These are phyloP conservation scores for Calonectria naviculata DNA, from an alignment of 2,329 filamentous ascomycete species.

Conservation along the genomic window DNA sequence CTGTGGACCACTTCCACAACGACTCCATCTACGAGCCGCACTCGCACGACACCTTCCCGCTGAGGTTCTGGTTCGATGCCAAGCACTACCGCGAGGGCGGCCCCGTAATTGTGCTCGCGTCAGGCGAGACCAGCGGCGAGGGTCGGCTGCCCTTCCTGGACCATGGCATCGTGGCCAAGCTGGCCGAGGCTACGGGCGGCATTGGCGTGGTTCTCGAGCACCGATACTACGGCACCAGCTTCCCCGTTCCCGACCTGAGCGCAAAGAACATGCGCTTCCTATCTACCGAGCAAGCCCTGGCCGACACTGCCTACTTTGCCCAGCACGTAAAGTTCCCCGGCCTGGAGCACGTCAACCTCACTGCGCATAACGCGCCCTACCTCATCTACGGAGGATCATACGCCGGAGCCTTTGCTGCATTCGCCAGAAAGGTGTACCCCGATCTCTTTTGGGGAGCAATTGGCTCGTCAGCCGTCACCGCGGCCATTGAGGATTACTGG, in stretches of 20 bases:
- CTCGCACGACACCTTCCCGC: slow-evolving; percentile 71
- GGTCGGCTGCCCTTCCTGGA: slow-evolving; percentile 76
- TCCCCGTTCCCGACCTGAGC: slow-evolving; percentile 73
- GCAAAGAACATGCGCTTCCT: slow-evolving; percentile 82
- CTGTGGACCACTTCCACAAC: slow-evolving; percentile 87
- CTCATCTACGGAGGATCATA: slow-evolving; percentile 89
- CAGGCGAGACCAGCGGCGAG: slow-evolving; percentile 75
- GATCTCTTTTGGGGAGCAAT: slow-evolving; percentile 84
- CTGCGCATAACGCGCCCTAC: slow-evolving; percentile 73
- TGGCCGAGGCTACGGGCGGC: slow-evolving; percentile 77
- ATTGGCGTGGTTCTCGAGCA: slow-evolving; percentile 87
- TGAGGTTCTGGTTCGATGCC: slow-evolving; percentile 88
- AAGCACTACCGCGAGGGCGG: slow-evolving; percentile 81
- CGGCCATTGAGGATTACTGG: slow-evolving; percentile 84
- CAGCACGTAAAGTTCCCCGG: slow-evolving; percentile 77
- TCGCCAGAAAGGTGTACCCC: slow-evolving; percentile 81
- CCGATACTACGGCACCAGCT: slow-evolving; percentile 85
- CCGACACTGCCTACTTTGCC: slow-evolving; percentile 86
- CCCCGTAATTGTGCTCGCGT: slow-evolving; percentile 81
- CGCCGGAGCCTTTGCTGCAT: slow-evolving; percentile 82
- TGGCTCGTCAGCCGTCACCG: slow-evolving; percentile 82
- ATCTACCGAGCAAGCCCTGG: slow-evolving; percentile 84
- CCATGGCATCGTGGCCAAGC: slow-evolving; percentile 79
- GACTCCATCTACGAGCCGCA: slow-evolving; percentile 83
- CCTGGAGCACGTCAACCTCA: slow-evolving; percentile 74